A percentile compares a stretch with the other conserved stretches of the same genome.
phyloP scores from a whole-genome alignment of 1,139 yeast species.

The Geotrichum cucujoidarum region DNA sequence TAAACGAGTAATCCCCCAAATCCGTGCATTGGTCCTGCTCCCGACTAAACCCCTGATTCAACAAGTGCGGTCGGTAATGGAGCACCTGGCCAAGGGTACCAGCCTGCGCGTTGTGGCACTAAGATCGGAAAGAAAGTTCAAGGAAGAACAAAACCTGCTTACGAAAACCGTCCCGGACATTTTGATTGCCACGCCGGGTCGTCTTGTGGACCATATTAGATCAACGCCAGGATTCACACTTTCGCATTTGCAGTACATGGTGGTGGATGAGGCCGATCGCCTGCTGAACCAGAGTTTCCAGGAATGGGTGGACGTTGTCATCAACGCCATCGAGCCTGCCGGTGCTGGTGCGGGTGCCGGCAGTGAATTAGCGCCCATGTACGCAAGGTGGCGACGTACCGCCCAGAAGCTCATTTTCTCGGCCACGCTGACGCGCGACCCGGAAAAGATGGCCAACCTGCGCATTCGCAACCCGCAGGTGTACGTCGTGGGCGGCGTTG shows the following conservation, averaged over 20 bases:
- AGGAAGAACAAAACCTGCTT: slow-evolving; percentile 58
- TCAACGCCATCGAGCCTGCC: slow-evolving; percentile 43
- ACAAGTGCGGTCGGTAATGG: slow-evolving; percentile 70
- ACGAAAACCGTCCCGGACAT: slow-evolving; percentile 60
- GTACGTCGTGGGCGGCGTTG: slow-evolving; percentile 51
- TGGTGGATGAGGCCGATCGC: slow-evolving; percentile 94
- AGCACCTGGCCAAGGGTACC: slow-evolving; percentile 60
- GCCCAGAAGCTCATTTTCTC: slow-evolving; percentile 70
- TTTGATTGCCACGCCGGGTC: slow-evolving; percentile 83
- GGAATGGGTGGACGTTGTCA: slow-evolving; percentile 79
- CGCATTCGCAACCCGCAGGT: slow-evolving; percentile 65
- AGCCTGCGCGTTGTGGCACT: slow-evolving; percentile 58
- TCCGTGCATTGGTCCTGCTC: slow-evolving; percentile 72
- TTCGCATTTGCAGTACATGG: slow-evolving; percentile 56
- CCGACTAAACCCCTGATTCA: slow-evolving; percentile 86
- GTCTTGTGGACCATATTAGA: slow-evolving; percentile 81
- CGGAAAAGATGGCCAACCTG: slow-evolving; percentile 73
- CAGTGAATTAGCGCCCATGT: slow-evolving; percentile 1
- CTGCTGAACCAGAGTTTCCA: slow-evolving; percentile 86
- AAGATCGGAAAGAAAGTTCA: slow-evolving; percentile 55
- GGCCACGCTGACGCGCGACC: slow-evolving; percentile 91
- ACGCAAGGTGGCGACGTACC: slow-evolving; percentile 31
- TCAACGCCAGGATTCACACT: slow-evolving; percentile 37
- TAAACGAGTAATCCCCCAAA: slow-evolving; percentile 60
- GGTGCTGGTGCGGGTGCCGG: slow-evolving; percentile 1